A percentile compares a stretch with the other conserved stretches of the same genome.
Evolutionary conservation across 2,329 filamentous ascomycete species (phyloP).

Genomic region (Calonectria pseudoreteaudii): DNA sequence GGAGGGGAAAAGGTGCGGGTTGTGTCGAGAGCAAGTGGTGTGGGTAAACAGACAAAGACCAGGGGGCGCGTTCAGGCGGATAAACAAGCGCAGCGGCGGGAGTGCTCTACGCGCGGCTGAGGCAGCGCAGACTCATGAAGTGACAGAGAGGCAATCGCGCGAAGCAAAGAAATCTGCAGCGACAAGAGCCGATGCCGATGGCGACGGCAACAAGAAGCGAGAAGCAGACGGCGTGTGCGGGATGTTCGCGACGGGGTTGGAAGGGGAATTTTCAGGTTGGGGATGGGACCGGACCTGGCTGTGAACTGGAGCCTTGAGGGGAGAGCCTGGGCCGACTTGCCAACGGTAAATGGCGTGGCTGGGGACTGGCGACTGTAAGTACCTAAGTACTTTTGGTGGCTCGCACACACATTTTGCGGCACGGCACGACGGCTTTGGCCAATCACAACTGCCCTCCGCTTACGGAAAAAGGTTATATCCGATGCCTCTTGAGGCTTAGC

Average conservation of each 20-base stretch:
- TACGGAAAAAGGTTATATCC: constrained; percentile 23
- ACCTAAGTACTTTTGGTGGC: constrained; percentile 14
- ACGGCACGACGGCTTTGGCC: constrained; percentile 8
- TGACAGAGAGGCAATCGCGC: constrained; percentile 39
- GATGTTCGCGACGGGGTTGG: constrained; percentile 42
- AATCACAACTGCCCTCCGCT: neutral
- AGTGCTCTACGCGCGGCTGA: constrained; percentile 46
- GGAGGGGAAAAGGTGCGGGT: constrained; percentile 29
- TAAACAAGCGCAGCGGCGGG: constrained; percentile 50
- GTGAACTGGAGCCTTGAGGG: constrained; percentile 39
- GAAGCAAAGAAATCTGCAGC: constrained; percentile 36
- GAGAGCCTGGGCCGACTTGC: constrained; percentile 41
- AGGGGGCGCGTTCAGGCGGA: constrained; percentile 47
- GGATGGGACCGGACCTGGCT: constrained; percentile 38
- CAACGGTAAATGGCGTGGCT: constrained; percentile 55
- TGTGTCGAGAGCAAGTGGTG: constrained; percentile 35
- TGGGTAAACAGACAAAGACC: constrained; percentile 46
- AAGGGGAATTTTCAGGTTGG: constrained; percentile 36
- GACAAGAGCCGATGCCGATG: constrained; percentile 38
- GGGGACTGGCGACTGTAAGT: constrained; percentile 40
- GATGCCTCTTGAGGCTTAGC: constrained; percentile 13
- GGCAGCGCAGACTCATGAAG: constrained; percentile 46
- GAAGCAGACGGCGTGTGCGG: constrained; percentile 35
- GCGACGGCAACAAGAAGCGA: constrained; percentile 39
- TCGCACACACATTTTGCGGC: constrained; percentile 13